Evolutionary conservation across 2,329 filamentous ascomycete genomes (phyloP), one percentile per base, ranked within the genome.

Genomic region (Atkinsonella texensis): DNA sequence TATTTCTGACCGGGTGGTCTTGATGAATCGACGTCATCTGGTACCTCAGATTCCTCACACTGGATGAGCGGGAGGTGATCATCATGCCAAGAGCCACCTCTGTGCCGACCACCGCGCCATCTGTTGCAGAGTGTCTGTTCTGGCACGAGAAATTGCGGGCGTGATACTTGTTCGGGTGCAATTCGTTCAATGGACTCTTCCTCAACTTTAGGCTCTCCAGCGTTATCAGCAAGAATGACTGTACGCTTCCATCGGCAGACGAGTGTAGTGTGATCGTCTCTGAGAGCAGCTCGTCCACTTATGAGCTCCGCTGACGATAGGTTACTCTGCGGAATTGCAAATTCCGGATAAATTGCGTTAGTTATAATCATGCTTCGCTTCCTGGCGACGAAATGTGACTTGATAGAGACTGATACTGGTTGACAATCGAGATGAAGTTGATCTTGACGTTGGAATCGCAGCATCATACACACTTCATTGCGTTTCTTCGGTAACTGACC

Each of bases 211-310:
- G 48, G 60, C 18, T 20, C 50, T 7, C 55, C 56, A 7, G 59
- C 57, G 5, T 58, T 54, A 13, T 55, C 53, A 18, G 50, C 56
- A 41, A 67, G 65, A 31, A 56, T 46, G 23, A 62, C 51, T 53
- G 62, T 54, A 55, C 65, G 56, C 28, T 70, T 73, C 73, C 74
- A 83, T 3, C 81, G 70, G 51, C 76, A 79, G 4, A 77, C 73
- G 1, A 84, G 18, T 13, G 31, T 38, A 23, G 31, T 35, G 18
- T 50, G 13, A 4, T 12, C 40, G 1, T 50, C 28, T 17, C 9
- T 3, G 18, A 13, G 43, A n/a, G 15, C 11, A 50, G 12, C 6
- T 32, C 43, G 59, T 0, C 63, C 59, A 0, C 68, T 72, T 10
- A 6, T 20, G 8, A 15, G 40, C 17, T 18, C 7, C 9, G n/a